These are phyloP conservation scores for Hymenoscyphus salicellus DNA, from an alignment of 2,329 filamentous ascomycete species.

Conservation along the genomic window DNA sequence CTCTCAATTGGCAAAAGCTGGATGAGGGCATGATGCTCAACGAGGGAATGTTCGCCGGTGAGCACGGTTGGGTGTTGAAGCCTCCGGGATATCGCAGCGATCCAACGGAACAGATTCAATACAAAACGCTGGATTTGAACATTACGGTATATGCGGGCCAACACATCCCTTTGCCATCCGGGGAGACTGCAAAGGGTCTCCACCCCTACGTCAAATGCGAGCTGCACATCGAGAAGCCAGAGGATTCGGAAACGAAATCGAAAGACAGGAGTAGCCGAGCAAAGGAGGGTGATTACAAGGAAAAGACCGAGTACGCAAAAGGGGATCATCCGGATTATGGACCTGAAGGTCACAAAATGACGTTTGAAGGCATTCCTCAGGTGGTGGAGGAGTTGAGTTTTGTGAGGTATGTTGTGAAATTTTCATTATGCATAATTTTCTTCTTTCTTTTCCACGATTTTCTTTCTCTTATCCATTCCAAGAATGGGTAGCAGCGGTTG, in stretches of 20 bases:
- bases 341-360: constrained; percentile 48
- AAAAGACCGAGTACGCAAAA: constrained; percentile 52
- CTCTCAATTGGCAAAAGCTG: constrained; percentile 88
- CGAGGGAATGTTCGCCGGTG: constrained; percentile 82
- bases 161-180: constrained; percentile 64
- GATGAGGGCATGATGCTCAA: constrained; percentile 97
- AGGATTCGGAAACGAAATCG: constrained; percentile 31
- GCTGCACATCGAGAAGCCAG: constrained; percentile 69
- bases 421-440: neutral
- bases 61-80: constrained; percentile 82
- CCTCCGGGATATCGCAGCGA: constrained; percentile 66
- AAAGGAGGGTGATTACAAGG: constrained; percentile 58
- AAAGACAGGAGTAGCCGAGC: constrained; percentile 43
- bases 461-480: neutral
- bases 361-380: constrained; percentile 53
- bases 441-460: neutral
- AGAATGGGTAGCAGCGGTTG: neutral
- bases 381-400: constrained; percentile 71
- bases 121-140: constrained; percentile 59
- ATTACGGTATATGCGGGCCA: constrained; percentile 77
- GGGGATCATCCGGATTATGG: constrained; percentile 65
- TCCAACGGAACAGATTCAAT: constrained; percentile 36
- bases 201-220: constrained; percentile 76
- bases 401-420: constrained; percentile 51
- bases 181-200: constrained; percentile 51